Evolutionary conservation across 1,139 yeast genomes (phyloP), one percentile per base, ranked within the genome.

Genomic region (Kurtzmaniella quercitrusa): DNA sequence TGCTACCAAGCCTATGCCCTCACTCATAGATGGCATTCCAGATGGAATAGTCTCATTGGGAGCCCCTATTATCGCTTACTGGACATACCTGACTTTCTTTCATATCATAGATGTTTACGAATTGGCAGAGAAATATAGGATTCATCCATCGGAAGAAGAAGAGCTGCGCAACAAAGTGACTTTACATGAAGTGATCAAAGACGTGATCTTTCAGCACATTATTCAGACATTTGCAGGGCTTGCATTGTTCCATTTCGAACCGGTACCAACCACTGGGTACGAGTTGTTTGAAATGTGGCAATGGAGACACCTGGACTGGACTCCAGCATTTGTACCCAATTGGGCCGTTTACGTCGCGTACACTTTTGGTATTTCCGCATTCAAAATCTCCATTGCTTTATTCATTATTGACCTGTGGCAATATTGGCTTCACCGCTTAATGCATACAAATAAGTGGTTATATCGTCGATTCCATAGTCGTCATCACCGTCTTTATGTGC

Each of bases 381-480:
- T 78, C 11, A 82, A 82, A 51, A 63, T 89, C 33, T 41, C 66
- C 11, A 41, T 74, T 34, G 96, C 95, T 2, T 83, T 88, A 56
- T 60, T 80, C 42, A 70, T 93, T 48, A 78, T 93, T 55, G 98
- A 93, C 62, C 75, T 95, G 5, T 93, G 98, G 98, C 98, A 93
- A 66, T 89, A 87, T 64, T 80, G 82, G 74, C 71, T 89, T 49
- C 98, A 93, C 61, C 77, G 96, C 50, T 60, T 76, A 50, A 91
- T 93, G 98, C 98, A 93, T 60, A 60, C 75, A 59, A 88, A 87
- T 73, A 82, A 82, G 59, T 68, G 73, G 46, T 68, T 91, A 42
- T 93, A 93, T 74, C 76, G 77, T 48, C 71, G 81, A 46, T 86
- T 88, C 71, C 98, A 93, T 63, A 88, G 98, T 3, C 84, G 95